Evolutionary conservation across 1,284 basidiomycete genomes (phyloP), one percentile per base, ranked within the genome.

Genomic region (Moniliophthora roreri): DNA sequence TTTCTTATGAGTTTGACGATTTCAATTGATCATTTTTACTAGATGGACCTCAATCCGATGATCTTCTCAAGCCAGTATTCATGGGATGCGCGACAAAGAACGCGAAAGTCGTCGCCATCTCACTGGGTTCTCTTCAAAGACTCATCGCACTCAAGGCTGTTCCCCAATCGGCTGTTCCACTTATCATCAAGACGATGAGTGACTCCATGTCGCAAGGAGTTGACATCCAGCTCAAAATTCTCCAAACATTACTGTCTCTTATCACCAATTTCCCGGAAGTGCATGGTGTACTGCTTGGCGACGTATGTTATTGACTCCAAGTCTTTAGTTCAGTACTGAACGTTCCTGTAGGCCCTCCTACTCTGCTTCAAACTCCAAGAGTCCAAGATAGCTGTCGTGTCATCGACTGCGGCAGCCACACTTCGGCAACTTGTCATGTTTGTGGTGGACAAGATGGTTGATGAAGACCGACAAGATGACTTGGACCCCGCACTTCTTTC

Each of bases 381-480:
- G 59, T 95, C 93, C 5, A 86, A 92, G 56, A 97, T 97, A 21
- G 90, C 91, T 0, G 96, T 98, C 26, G 96, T 99, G 5, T 96
- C 94, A 3, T 97, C 94, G 0, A 99, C 96, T 1, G 97, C 96
- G 0, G 95, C 95, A 0, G 96, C 97, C 0, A 98, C 95, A 0
- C 80, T 99, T 6, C 88, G 96, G 1, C 96, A 98, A 68, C 81
- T 97, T 1, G 93, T 99, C 51, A 98, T 99, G 95, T 92, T 97
- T 60, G 88, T 98, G 11, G 93, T 98, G 48, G 96, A 99, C 73
- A 95, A 97, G 64, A 90, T 98, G 64, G 84, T 87, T 1, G 81
- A 85, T 16, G 92, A 95, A 66, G 91, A 94, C 59, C 70, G 74
- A n/a, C 66, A 69, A 16, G 78, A 78, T 13, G 71, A 75, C 21